Evolutionary conservation across 306 rosid genomes (phyloP).

Genomic region (Casuarina cunninghamiana): DNA sequence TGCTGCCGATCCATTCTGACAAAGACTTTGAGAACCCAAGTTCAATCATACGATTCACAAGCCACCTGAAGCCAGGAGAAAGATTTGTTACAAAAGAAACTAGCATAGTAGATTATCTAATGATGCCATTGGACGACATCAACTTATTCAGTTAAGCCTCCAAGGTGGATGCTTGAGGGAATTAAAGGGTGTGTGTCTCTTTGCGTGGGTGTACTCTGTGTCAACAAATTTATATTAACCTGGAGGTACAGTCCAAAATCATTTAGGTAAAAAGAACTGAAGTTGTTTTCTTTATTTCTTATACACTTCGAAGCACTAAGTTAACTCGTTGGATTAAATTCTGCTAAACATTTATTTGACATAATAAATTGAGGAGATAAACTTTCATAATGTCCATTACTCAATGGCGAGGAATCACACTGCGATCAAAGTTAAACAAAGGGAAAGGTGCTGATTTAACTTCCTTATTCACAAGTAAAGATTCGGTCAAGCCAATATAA

Average conservation of each 20-base stretch:
- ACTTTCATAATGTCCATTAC: too few relatives aligned
- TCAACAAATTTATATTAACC: neutral
- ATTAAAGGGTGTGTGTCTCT: neutral
- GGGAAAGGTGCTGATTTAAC: neutral
- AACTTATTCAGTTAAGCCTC: neutral
- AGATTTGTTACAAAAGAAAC: neutral
- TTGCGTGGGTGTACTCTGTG: neutral
- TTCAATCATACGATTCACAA: constrained; percentile 77
- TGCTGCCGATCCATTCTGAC: constrained; percentile 92
- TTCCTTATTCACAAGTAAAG: neutral
- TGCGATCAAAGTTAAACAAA: neutral
- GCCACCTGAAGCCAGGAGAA: constrained; percentile 71
- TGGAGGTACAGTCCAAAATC: neutral
- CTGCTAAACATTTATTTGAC: too few relatives aligned
- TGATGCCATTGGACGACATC: neutral
- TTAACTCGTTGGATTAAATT: too few relatives aligned
- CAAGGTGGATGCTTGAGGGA: neutral
- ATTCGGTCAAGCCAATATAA: neutral
- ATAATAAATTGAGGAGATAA: too few relatives aligned
- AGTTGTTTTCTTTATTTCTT: neutral
- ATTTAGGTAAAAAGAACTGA: neutral
- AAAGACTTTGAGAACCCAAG: constrained; percentile 83
- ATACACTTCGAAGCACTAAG: too few relatives aligned
- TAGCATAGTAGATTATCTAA: neutral
- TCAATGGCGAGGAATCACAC: neutral